Evolutionary conservation across 192 early-diverging fungal species (phyloP).

Genomic region (Helicostylum pulchrum): DNA sequence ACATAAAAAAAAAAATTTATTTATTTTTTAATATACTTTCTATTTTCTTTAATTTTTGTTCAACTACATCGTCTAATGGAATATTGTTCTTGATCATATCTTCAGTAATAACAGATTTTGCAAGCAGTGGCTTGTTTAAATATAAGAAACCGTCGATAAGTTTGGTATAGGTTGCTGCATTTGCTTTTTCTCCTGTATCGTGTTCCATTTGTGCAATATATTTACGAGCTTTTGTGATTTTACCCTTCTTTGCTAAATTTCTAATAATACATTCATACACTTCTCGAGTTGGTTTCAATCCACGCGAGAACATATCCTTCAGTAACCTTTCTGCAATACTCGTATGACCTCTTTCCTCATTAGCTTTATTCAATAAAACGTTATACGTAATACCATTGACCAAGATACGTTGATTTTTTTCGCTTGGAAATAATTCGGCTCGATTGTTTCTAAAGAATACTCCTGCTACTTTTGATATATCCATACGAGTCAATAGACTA

Average conservation of each 20-base stretch:
- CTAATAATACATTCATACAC: constrained; percentile 19
- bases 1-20: not conserved
- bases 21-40: not conserved
- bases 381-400: constrained; percentile 17
- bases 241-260: constrained; percentile 12
- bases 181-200: constrained; percentile 3
- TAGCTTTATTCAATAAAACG: constrained; percentile 16
- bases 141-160: constrained; percentile 17
- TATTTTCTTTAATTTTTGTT: constrained; percentile 3
- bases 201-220: constrained; percentile 24
- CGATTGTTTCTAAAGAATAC: constrained; percentile 6
- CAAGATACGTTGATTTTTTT: not conserved
- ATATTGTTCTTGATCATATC: constrained; percentile 15
- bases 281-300: constrained; percentile 14
- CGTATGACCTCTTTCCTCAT: constrained; percentile 6
- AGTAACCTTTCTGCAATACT: constrained; percentile 11
- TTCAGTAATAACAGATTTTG: constrained; percentile 10
- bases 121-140: constrained; percentile 6
- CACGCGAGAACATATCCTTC: constrained; percentile 19
- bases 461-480: not conserved
- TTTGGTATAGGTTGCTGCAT: constrained; percentile 13
- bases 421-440: not conserved
- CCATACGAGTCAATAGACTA: constrained; percentile 7
- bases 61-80: not conserved
- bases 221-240: constrained; percentile 16